Conservation (phyloP, 2,329 filamentous ascomycete species). For the Xylariales sp. region DNA sequence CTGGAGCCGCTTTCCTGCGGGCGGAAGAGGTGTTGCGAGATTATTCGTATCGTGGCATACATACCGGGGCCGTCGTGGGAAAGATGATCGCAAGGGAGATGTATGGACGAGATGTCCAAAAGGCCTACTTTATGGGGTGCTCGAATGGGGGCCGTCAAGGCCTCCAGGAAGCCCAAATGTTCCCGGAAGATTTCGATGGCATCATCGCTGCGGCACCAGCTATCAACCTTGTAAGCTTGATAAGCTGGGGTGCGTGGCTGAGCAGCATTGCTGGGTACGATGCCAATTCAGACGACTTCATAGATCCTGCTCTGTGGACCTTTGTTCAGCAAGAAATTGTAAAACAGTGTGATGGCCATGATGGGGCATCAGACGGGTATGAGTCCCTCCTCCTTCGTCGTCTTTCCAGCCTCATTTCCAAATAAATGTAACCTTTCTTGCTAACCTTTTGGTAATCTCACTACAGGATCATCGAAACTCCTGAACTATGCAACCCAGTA, state of each 20-base stretch:
- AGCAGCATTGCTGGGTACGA: constrained; percentile 12
- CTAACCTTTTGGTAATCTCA: too few species aligned
- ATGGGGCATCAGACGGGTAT: constrained; percentile 10
- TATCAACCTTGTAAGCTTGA: constrained; percentile 25
- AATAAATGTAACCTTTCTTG: too few species aligned
- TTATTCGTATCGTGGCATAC: constrained; percentile 19
- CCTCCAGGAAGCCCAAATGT: constrained; percentile 45
- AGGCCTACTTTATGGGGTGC: constrained; percentile 52
- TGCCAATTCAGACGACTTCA: constrained; percentile 3
- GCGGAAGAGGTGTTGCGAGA: constrained; percentile 8
- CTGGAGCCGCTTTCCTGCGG: constrained; percentile 4
- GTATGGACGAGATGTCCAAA: constrained; percentile 33
- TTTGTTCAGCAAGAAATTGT: constrained; percentile 33
- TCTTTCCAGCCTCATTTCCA: too few species aligned
- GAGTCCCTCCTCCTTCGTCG: too few species aligned
- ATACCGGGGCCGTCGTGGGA: constrained; percentile 41
- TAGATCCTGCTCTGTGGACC: constrained; percentile 22
- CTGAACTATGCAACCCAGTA: constrained; percentile 11
- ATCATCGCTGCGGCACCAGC: constrained; percentile 43
- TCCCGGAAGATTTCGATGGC: too few species aligned
- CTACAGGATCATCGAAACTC: constrained; percentile 11
- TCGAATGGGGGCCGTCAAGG: constrained; percentile 56
- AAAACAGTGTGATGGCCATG: constrained; percentile 11
- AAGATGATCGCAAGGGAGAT: constrained; percentile 42
- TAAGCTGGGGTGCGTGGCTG: constrained; percentile 35